Evolutionary conservation across 306 rosid species (phyloP), one percentile per base, ranked within the genome.

Genomic region (Quercus berberidifolia): DNA sequence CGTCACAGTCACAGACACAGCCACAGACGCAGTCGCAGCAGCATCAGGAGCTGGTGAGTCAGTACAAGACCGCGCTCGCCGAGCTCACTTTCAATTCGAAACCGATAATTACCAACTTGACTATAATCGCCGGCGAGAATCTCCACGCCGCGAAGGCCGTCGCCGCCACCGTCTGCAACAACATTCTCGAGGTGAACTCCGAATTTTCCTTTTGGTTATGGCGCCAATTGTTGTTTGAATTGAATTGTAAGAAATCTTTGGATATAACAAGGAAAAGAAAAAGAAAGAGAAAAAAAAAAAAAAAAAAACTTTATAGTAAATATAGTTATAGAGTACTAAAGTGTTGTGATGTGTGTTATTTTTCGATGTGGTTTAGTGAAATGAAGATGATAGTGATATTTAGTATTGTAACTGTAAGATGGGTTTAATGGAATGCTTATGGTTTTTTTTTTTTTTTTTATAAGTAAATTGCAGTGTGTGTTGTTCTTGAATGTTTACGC

Each of bases 121-220:
- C 98, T 11, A 92, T 91, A 74, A 92, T 94, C 43, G 98, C 98
- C 0, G 98, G 93, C 0, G 98, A 94, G 87, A 92, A 84, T 49
- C 84, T 77, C 46, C 78, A 76, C 55, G 94, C 96, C 0, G 94
- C 90, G 1, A 89, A 92, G 83, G 87, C 96, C 2, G 81, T 94
- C 19, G 87, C 93, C 3, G 84, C 86, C 5, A 85, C 93, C 18
- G 85, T 96, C 74, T 96, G 96, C 83, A 64, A 79, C 78, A 88
- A 96, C 85, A 93, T 96, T 82, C 43, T 96, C 41, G 99, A 96
- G 99, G 99, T 96, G 98, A 96, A 89, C 87, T 49, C 81, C 77
- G 73, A 89, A 86, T 87, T 86, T 85, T 73, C 80, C 82, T 51
- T 73, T 71, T 63, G 46, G 81, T 68, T 86, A 21, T 83, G 84